A percentile compares a stretch with the other conserved stretches of the same genome.
phyloP scores from a whole-genome alignment of 2,329 filamentous ascomycete genomes.

The Cryphonectria japonica region DNA sequence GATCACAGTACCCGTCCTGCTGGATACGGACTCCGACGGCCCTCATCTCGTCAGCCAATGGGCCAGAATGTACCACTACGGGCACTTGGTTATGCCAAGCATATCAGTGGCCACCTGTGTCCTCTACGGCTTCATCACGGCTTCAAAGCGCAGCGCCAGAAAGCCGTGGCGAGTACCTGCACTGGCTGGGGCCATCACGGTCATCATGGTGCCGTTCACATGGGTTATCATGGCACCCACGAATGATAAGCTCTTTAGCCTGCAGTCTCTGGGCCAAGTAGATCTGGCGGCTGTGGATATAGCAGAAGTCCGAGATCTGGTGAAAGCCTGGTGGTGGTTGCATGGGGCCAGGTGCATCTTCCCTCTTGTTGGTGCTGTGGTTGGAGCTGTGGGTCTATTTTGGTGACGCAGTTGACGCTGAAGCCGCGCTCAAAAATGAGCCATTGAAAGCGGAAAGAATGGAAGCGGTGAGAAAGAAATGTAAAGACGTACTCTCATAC shows the following conservation, averaged over 20 bases:
- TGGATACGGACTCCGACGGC: conserved; percentile 35
- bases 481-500: too few species aligned
- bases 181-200: neutral
- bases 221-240: conserved; percentile 31
- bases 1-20: conserved; percentile 38
- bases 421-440: neutral
- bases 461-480: too few species aligned
- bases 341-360: conserved; percentile 5
- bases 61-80: conserved; percentile 40
- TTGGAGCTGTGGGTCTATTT: neutral
- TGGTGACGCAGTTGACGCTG: neutral
- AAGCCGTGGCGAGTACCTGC: neutral
- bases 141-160: neutral
- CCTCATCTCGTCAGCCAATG: conserved; percentile 37
- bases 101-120: conserved; percentile 34
- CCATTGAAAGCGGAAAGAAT: neutral
- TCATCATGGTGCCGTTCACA: neutral
- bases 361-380: neutral
- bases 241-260: conserved; percentile 33
- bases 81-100: conserved; percentile 36
- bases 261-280: neutral
- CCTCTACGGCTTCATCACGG: conserved; percentile 33
- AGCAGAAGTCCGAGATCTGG: neutral
- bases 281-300: neutral
- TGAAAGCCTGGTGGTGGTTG: neutral